phyloP scores from a whole-genome alignment of 106 monocot genomes.

The Dendrobium huoshanense region DNA sequence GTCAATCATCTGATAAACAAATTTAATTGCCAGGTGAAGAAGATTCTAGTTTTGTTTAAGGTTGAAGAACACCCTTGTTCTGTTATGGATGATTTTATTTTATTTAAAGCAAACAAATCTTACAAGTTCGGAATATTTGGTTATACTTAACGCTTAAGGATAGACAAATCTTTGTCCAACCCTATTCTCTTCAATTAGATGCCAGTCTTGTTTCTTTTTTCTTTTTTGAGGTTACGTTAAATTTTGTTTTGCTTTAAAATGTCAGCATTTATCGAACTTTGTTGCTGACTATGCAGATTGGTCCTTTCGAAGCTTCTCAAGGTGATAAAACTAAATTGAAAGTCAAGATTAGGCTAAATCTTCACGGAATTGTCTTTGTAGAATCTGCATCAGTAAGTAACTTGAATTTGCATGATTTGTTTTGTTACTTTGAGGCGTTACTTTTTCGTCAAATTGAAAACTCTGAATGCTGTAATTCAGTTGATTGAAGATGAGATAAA shows the following conservation, averaged over 20 bases:
- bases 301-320: constrained; percentile 45
- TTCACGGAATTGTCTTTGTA: constrained; percentile 63
- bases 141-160: background rate
- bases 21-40: background rate
- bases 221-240: background rate
- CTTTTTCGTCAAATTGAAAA: constrained; percentile 2
- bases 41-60: background rate
- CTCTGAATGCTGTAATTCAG: constrained; percentile 32
- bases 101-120: background rate
- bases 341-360: constrained; percentile 63
- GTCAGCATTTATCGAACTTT: background rate
- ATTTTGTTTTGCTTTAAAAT: background rate
- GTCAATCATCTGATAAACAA: background rate
- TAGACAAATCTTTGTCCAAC: background rate
- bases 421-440: background rate
- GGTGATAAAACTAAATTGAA: constrained; percentile 50
- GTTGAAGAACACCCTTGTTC: background rate
- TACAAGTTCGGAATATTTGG: background rate
- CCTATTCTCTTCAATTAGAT: background rate
- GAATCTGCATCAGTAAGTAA: constrained; percentile 65
- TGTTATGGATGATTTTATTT: background rate
- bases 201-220: background rate
- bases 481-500: constrained; percentile 54
- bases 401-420: background rate
- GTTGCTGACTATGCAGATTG: constrained; percentile 34